These are phyloP conservation scores for Neofusicoccum kwambonambiense DNA, from an alignment of 2,329 filamentous ascomycete genomes.

Conservation along the genomic window DNA sequence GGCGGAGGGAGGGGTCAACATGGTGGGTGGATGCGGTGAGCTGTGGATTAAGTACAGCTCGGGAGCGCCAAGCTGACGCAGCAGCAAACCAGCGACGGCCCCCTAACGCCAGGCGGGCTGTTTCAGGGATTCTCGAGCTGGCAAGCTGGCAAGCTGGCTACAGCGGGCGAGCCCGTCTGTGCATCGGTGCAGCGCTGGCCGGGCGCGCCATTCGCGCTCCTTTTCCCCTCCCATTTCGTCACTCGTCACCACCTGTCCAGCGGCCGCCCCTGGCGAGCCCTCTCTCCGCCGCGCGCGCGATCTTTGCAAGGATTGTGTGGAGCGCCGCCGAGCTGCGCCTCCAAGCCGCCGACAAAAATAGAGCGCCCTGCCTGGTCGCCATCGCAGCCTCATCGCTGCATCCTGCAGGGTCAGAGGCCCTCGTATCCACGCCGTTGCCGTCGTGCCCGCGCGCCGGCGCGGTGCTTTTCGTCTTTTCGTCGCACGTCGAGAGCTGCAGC, in stretches of 20 bases:
- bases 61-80: constrained; percentile 12
- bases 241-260: constrained; percentile 9
- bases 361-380: constrained; percentile 5
- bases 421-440: constrained; percentile 11
- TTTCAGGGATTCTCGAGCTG: constrained; percentile 7
- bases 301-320: constrained; percentile 16
- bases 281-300: constrained; percentile 11
- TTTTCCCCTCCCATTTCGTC: constrained; percentile 16
- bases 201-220: constrained; percentile 13
- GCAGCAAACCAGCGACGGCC: constrained; percentile 4
- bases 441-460: background rate
- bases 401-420: constrained; percentile 6
- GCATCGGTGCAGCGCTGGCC: background rate
- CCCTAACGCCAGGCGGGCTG: constrained; percentile 11
- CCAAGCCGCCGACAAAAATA: constrained; percentile 11
- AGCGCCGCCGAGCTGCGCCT: constrained; percentile 14
- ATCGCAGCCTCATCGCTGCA: constrained; percentile 14
- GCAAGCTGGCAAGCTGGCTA: constrained; percentile 12
- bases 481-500: background rate
- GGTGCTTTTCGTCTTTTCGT: background rate
- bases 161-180: constrained; percentile 13
- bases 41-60: constrained; percentile 15
- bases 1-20: constrained; percentile 13
- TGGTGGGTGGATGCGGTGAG: constrained; percentile 12
- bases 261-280: constrained; percentile 4